Evolutionary conservation across 1,139 yeast genomes (phyloP), one percentile per base, ranked within the genome.

Genomic region (Scheffersomyces illinoinensis): DNA sequence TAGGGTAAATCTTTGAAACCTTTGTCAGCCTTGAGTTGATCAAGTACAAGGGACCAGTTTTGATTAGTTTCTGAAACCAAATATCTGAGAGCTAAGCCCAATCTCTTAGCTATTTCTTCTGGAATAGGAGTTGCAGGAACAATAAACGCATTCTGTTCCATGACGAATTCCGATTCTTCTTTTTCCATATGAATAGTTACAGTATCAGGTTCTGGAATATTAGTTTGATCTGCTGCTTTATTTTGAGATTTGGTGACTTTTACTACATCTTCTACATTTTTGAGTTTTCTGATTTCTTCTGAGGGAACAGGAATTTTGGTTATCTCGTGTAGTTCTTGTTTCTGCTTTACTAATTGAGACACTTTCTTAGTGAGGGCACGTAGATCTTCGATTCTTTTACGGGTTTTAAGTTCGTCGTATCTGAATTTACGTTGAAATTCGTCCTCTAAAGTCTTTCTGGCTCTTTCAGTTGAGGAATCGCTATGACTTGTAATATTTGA

Each of bases 1-100:
- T 70, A 61, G 0, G 75, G 57, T 4, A 87, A 59, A 2, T 70
- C 82, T 12, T 61, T 58, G 17, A 88, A 75, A 0, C 87, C 85
- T 1, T 78, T 78, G 5, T 75, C 66, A 7, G 65, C 62, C n/a
- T 68, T 65, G 21, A 89, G 68, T 54, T 81, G 83, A 3, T 76
- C 70, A 4, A 89, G 68, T 3, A 88, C 82, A 47, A 82, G 71
- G 19, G 75, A 72, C 93, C 93, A 89, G 66, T 87, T 78, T 59
- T 83, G 85, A 53, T 76, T 71, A 4, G 76, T 72, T 52, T 78
- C 77, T 50, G 82, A 76, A 1, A 84, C 78, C 53, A 87, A 75
- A 62, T 75, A 77, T 26, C 79, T 77, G 2, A 85, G 72, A 0
- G 87, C 73, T 49, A 83, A 78, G 0, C 86, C 86, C 4, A 89